A percentile compares a stretch with the other conserved stretches of the same genome.
Evolutionary conservation across 768 basidiomycete genomes (phyloP).

Genomic region (Termitomyces heimii): DNA sequence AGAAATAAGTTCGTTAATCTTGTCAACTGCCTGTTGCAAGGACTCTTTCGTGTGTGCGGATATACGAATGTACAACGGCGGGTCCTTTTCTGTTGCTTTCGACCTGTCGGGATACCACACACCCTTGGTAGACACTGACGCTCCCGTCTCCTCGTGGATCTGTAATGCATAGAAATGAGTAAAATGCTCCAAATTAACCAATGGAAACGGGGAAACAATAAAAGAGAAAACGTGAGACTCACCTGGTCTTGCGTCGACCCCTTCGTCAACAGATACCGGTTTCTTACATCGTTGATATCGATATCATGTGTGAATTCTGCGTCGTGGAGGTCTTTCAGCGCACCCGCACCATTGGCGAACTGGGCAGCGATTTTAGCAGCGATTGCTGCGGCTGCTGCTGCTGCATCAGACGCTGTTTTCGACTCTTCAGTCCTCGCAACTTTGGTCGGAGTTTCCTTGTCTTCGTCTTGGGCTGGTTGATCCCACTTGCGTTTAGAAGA

Average conservation of each 20-base stretch:
- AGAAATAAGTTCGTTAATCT: conserved; percentile 65
- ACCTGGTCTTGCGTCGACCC: conserved; percentile 91
- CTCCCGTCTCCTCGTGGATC: conserved; percentile 92
- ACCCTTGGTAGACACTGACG: conserved; percentile 89
- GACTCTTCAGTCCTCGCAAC: conserved; percentile 43
- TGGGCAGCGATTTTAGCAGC: conserved; percentile 95
- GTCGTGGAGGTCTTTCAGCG: conserved; percentile 61
- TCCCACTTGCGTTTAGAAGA: conserved; percentile 85
- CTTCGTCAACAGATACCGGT: conserved; percentile 92
- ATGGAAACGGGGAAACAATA: not conserved
- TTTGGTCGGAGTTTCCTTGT: conserved; percentile 33
- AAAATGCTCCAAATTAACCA: not conserved
- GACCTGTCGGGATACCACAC: conserved; percentile 92
- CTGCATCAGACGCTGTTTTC: conserved; percentile 64
- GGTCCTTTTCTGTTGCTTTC: conserved; percentile 89
- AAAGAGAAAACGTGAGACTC: conserved; percentile 15
- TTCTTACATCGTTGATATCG: conserved; percentile 94
- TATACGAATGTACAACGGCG: conserved; percentile 91
- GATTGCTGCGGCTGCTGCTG: conserved; percentile 71
- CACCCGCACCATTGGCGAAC: conserved; percentile 43
- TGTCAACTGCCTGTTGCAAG: conserved; percentile 63
- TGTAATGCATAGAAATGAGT: conserved; percentile 21
- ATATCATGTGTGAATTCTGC: conserved; percentile 86
- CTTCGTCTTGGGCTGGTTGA: conserved; percentile 47
- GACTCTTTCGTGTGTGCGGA: conserved; percentile 66